These are phyloP conservation scores for Glarea lozoyensis DNA, from an alignment of 495 filamentous ascomycete genomes.

Conservation along the genomic window DNA sequence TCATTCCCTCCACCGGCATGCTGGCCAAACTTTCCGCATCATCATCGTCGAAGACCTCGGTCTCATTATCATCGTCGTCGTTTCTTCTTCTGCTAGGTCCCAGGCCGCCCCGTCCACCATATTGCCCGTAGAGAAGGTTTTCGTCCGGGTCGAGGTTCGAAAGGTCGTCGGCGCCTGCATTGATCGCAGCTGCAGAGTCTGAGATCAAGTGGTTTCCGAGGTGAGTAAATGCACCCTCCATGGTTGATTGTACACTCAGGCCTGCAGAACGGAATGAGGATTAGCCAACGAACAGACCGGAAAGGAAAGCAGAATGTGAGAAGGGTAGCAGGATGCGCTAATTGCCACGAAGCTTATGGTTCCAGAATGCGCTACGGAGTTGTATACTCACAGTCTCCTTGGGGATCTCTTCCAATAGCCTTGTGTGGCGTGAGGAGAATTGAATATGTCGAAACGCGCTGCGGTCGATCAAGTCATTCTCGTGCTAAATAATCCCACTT, in stretches of 20 bases:
- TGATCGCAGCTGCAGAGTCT: slow-evolving; percentile 63
- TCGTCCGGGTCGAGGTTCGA: slow-evolving; percentile 68
- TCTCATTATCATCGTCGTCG: slow-evolving; percentile 82
- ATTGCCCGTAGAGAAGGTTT: slow-evolving; percentile 58
- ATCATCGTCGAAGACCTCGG: slow-evolving; percentile 77
- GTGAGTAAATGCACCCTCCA: slow-evolving; percentile 83
- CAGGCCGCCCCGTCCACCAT: slow-evolving; percentile 45
- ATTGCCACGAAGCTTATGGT: no score
- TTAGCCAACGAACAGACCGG: slow-evolving; percentile 1
- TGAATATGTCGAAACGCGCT: slow-evolving; percentile 9
- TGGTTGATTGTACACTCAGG: slow-evolving; percentile 25
- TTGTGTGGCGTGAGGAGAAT: slow-evolving; percentile 12
- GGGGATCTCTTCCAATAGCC: slow-evolving; percentile 11
- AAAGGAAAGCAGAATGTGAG: slow-evolving; percentile 1
- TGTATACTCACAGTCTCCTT: slow-evolving; percentile 10
- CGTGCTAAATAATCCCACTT: slow-evolving; percentile 3
- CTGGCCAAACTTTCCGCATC: slow-evolving; percentile 90
- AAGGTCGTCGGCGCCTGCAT: slow-evolving; percentile 56
- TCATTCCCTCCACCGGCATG: slow-evolving; percentile 66
- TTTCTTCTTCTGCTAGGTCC: slow-evolving; percentile 44
- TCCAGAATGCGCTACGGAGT: slow-evolving; percentile 2
- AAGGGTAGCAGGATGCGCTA: not conserved
- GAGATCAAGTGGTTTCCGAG: slow-evolving; percentile 74
- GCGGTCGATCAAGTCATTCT: slow-evolving; percentile 19
- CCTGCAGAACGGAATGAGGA: not conserved